Conservation (phyloP, 768 basidiomycete genomes). For the Russula olivacea region DNA sequence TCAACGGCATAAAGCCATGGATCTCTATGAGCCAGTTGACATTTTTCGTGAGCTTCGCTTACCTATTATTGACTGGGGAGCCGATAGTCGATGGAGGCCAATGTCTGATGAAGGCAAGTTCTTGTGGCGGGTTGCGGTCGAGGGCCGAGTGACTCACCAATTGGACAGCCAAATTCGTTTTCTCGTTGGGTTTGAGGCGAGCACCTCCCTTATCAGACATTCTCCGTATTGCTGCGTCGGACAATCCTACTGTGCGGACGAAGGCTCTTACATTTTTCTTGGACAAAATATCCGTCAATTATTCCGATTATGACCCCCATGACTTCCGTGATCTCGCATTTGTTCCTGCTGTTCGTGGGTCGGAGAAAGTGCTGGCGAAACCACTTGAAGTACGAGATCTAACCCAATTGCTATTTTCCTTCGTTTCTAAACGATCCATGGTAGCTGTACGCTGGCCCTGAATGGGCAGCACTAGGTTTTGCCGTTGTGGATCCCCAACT, state of each 20-base stretch:
- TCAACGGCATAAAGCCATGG: slow-evolving; percentile 40
- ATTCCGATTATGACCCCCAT: slow-evolving; percentile 51
- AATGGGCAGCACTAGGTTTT: slow-evolving; percentile 74
- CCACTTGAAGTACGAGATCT: slow-evolving; percentile 53
- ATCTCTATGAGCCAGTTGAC: slow-evolving; percentile 82
- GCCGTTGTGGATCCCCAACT: slow-evolving; percentile 51
- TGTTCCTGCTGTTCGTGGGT: slow-evolving; percentile 63
- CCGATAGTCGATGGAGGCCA: slow-evolving; percentile 67
- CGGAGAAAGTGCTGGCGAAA: slow-evolving; percentile 50
- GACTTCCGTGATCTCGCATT: slow-evolving; percentile 58
- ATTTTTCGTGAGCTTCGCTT: slow-evolving; percentile 65
- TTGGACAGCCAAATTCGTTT: slow-evolving; percentile 68
- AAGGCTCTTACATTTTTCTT: slow-evolving; percentile 77
- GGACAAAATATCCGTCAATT: slow-evolving; percentile 60
- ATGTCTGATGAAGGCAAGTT: slow-evolving; percentile 79
- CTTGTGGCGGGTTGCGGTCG: not conserved
- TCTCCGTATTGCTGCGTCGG: slow-evolving; percentile 60
- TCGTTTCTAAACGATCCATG: not conserved
- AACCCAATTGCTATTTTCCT: not conserved
- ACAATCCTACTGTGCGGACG: slow-evolving; percentile 44
- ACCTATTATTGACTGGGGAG: slow-evolving; percentile 86
- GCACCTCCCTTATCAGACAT: slow-evolving; percentile 62
- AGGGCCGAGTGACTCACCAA: not conserved
- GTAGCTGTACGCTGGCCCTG: slow-evolving; percentile 64
- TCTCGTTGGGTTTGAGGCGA: slow-evolving; percentile 60